A percentile compares a stretch with the other conserved stretches of the same genome.
Conservation (phyloP, 148 eudicot genomes). For the Limonium bicolor region DNA sequence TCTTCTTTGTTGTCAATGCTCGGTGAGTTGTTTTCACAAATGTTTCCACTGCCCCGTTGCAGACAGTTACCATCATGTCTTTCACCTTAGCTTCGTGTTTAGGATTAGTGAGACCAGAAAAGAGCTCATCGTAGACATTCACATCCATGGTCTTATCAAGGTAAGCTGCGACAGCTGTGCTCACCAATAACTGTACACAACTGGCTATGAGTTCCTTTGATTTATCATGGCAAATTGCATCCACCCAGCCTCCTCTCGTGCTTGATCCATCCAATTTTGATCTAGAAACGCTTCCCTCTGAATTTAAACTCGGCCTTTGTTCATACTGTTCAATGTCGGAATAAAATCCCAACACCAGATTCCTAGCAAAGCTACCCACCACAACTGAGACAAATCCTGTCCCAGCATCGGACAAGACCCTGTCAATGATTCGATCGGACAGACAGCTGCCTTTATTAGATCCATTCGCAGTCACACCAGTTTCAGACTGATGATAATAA, state of each 20-base stretch:
- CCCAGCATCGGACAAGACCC: slow-evolving; percentile 44
- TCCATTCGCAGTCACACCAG: slow-evolving; percentile 11
- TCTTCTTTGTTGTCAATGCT: slow-evolving; percentile 38
- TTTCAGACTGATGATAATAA: slow-evolving; percentile 16
- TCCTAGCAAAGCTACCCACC: slow-evolving; percentile 80
- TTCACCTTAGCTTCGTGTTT: slow-evolving; percentile 40
- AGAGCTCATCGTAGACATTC: slow-evolving; percentile 52
- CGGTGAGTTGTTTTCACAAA: slow-evolving; percentile 72
- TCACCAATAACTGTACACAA: slow-evolving; percentile 64
- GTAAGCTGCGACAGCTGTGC: slow-evolving; percentile 69
- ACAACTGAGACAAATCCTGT: slow-evolving; percentile 71
- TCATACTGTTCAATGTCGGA: slow-evolving; percentile 11
- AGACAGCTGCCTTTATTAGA: slow-evolving; percentile 14
- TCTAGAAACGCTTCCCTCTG: slow-evolving; percentile 13
- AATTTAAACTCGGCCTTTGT: slow-evolving; percentile 1
- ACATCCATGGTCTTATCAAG: slow-evolving; percentile 61
- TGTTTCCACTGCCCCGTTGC: slow-evolving; percentile 74
- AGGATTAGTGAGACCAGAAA: slow-evolving; percentile 68
- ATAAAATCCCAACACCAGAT: slow-evolving; percentile 54
- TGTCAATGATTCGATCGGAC: slow-evolving; percentile 42
- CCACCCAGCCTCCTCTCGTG: slow-evolving; percentile 19
- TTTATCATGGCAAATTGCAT: slow-evolving; percentile 26
- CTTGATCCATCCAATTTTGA: no score
- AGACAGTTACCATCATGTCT: slow-evolving; percentile 49
- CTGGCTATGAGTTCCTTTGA: slow-evolving; percentile 36